Evolutionary conservation across 108 stramenopile species (phyloP), one percentile per base, ranked within the genome.

Genomic region (Skeletonema tropicum): DNA sequence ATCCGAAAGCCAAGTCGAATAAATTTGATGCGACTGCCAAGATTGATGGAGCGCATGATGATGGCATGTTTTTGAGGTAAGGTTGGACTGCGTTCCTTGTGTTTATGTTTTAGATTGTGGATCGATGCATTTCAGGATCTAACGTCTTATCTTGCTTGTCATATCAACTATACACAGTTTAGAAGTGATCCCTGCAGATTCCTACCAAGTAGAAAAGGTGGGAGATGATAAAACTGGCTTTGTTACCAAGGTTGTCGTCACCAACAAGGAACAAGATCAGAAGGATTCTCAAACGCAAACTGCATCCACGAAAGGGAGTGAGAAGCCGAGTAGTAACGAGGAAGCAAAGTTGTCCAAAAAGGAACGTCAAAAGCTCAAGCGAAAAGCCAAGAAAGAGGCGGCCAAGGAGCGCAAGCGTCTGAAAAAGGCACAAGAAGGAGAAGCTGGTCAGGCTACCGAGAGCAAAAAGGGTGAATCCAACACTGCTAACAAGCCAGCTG

Each of bases 181-280:
- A 36, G 87, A 92, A 76, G 92, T 92, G 5, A 67, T 90, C 30
- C 83, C 87, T 72, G 88, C 83, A 17, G 71, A 74, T 75, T 76
- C 74, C 6, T 93, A 90, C 63, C 48, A 49, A 36, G 83, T 93
- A 4, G 38, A 79, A 74, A 76, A 65, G 30, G 42, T 63, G 13
- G 68, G 68, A 57, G 67, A 76, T 60, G 78, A 76, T 41, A 49
- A 42, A 6, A 57, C 38, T 33, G 74, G 72, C 14, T 82, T 72
- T 60, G 49, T 61, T 10, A 85, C 79, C 19, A 85, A 79, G 66
- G 60, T 80, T 42, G 68, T 74, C 17, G 49, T 67, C 58, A 26
- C 42, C n/a, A 32, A 29, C 35, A 29, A 26, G 6, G 66, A 66
- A 39, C 8, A 21, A 15, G 52, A 19, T 48, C 29, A 25, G 4